Evolutionary conservation across 805 yeast species (phyloP).

Genomic region (Lipomyces anomalus): DNA sequence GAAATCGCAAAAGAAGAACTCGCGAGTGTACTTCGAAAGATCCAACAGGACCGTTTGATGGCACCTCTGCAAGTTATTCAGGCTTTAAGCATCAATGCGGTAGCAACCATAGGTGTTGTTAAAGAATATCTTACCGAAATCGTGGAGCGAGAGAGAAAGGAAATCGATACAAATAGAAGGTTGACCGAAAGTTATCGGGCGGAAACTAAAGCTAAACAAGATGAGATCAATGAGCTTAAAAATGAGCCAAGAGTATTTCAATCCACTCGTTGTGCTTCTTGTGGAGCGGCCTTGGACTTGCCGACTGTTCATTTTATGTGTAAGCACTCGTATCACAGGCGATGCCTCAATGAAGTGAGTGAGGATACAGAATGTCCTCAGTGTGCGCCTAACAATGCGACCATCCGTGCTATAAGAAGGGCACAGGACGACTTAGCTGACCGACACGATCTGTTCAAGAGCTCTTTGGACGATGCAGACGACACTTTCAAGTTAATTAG

Average conservation of each 20-base stretch:
- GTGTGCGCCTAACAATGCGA: conserved; percentile 68
- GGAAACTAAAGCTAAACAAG: conserved; percentile 55
- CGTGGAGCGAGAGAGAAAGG: conserved; percentile 54
- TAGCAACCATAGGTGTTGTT: conserved; percentile 65
- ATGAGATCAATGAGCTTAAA: conserved; percentile 48
- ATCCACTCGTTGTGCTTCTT: conserved; percentile 58
- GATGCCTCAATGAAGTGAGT: conserved; percentile 49
- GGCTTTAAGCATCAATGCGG: conserved; percentile 54
- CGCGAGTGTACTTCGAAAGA: conserved; percentile 47
- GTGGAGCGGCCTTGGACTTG: conserved; percentile 59
- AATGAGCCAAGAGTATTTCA: conserved; percentile 50
- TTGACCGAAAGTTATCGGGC: conserved; percentile 60
- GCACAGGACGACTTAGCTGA: conserved; percentile 60
- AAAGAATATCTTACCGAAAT: conserved; percentile 61
- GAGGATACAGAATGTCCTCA: conserved; percentile 54
- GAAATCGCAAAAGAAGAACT: conserved; percentile 37
- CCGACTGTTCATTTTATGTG: conserved; percentile 85
- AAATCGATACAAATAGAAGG: conserved; percentile 61
- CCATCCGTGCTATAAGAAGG: conserved; percentile 50
- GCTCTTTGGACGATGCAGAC: conserved; percentile 44
- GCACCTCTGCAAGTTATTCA: conserved; percentile 76
- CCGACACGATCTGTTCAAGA: conserved; percentile 56
- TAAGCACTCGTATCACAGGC: conserved; percentile 77
- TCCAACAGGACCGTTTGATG: conserved; percentile 49
- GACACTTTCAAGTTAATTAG: conserved; percentile 70